Base-by-base conservation (phyloP, 2,329 filamentous ascomycete species). In the Aureobasidium uvarum region DNA sequence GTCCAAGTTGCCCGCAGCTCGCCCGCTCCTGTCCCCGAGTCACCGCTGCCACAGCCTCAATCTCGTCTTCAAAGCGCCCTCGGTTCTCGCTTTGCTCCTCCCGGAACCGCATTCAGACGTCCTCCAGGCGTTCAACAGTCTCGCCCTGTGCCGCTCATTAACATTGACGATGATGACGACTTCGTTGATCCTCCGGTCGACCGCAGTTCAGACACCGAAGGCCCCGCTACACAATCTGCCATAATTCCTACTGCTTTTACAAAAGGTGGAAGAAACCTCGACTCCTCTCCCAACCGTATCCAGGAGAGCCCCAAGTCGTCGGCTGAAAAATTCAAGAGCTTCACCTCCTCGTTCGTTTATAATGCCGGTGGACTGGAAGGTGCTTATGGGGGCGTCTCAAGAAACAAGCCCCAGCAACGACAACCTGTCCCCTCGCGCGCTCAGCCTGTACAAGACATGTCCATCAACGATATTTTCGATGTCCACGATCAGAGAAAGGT, bases 1-100 rank as follows among this genome's bases (percentile, higher is more conserved):
- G 80, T 97, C 65, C 93, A 96, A 75, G 93, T 97, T 3, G 88
- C 89, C 36, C 91, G 91, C n/a, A 97, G 93, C 3, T 97, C 94
- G 0, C 93, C 92, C 84, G 52, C 54, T 45, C 54, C 54, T n/a
- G 74, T 78, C 16, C 73, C 75, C 28, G 75, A 79, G 41, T 75
- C 78, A n/a, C 75, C 77, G 41, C 74, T 74, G 23, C 64, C 68
- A 16, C 62, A 63, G 45, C 69, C 70, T 25, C 39, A 68, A 38
- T 69, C 72, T 38, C 33, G 28, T 38, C 31, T 45, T n/a, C 23
- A 52, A 48, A 63, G 79, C 51, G 75, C 81, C 38, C 72, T 89
- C 50, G 85, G 83, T 25, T 86, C 81, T 68, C 78, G 85, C 51
- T 89, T 96, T 80, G 90, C 91, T 41, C 90, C 92, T 33, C 84